Percentiles rank a stretch among this genome's conserved stretches.
These are phyloP conservation scores for Cucurbita ficifolia DNA, from an alignment of 306 rosid genomes.

Conservation along the genomic window DNA sequence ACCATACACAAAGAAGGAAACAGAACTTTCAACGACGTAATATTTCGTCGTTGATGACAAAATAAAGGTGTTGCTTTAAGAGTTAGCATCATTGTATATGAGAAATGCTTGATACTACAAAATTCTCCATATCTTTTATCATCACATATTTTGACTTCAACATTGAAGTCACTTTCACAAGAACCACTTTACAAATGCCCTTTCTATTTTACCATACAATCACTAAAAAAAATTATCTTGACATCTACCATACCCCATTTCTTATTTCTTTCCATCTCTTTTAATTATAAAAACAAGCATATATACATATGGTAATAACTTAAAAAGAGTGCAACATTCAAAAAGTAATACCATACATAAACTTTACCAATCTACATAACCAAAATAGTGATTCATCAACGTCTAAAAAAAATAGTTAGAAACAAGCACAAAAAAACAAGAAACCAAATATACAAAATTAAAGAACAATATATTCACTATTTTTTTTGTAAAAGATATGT, in stretches of 20 bases:
- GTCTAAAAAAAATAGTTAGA: background rate
- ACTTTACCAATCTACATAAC: background rate
- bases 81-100: background rate
- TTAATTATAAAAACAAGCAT: no score
- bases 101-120: background rate
- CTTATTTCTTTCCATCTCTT: background rate
- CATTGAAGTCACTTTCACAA: background rate
- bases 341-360: background rate
- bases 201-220: background rate
- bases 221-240: background rate
- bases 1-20: background rate
- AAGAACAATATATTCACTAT: background rate
- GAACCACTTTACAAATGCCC: background rate
- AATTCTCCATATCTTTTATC: background rate
- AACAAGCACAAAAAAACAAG: background rate
- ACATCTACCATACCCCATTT: background rate
- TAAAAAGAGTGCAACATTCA: background rate
- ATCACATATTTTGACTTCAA: background rate
- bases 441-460: background rate
- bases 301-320: background rate
- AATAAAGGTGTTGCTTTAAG: no score
- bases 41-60: background rate
- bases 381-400: background rate
- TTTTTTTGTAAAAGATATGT: background rate
- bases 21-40: background rate